phyloP scores from a whole-genome alignment of 331 rosid species.

The Quercus phellos region DNA sequence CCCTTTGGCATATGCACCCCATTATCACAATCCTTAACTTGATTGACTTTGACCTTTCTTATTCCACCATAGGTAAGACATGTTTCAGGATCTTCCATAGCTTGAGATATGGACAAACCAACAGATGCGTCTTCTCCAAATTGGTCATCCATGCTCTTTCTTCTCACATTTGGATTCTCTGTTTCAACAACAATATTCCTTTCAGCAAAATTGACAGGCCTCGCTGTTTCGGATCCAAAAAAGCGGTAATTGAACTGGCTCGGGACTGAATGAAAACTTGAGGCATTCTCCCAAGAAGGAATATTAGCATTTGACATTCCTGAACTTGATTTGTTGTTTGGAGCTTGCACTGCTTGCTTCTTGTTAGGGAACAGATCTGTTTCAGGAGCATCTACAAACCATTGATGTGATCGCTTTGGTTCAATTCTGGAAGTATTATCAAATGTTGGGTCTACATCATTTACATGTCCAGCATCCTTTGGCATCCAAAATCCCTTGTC shows the following conservation, averaged over 20 bases:
- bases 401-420: constrained; percentile 66
- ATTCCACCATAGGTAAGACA: constrained; percentile 44
- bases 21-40: constrained; percentile 44
- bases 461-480: constrained; percentile 48
- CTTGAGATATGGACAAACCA: constrained; percentile 62
- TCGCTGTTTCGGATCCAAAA: constrained; percentile 57
- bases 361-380: constrained; percentile 60
- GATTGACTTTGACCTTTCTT: constrained; percentile 51
- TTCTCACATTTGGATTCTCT: constrained; percentile 46
- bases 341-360: constrained; percentile 64
- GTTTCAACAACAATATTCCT: constrained; percentile 44
- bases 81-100: constrained; percentile 57
- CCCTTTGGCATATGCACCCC: constrained; percentile 30
- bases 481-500: constrained; percentile 69
- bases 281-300: constrained; percentile 61
- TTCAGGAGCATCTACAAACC: constrained; percentile 68
- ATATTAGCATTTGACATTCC: constrained; percentile 46
- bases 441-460: constrained; percentile 41
- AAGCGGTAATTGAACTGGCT: constrained; percentile 51
- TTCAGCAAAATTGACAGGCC: constrained; percentile 42
- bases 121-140: constrained; percentile 44
- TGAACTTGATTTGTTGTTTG: constrained; percentile 47
- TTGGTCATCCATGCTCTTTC: constrained; percentile 43
- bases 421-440: constrained; percentile 55
- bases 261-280: constrained; percentile 51